Conservation (phyloP, 306 rosid species). For the Rosa persica region DNA sequence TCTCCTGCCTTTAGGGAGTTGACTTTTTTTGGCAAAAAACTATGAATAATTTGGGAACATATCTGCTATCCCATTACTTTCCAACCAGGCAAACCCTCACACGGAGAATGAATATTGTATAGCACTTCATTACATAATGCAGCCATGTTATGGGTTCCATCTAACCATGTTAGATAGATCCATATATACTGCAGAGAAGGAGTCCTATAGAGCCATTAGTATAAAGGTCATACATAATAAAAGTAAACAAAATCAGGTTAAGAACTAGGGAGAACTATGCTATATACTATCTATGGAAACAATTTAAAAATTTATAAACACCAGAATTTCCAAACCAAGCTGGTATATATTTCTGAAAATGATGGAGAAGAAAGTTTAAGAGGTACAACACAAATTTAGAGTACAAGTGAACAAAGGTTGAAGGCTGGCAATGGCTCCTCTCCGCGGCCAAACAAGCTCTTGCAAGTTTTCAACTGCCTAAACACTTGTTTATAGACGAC, state of each 20-base stretch:
- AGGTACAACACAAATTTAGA: neutral
- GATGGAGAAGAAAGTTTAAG: neutral
- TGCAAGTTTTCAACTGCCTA: constrained; percentile 52
- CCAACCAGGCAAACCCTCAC: constrained; percentile 1
- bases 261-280: neutral
- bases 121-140: neutral
- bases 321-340: neutral
- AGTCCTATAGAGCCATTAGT: neutral
- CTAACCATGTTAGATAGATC: neutral
- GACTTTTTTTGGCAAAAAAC: neutral
- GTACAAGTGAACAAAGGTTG: constrained; percentile 46
- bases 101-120: neutral
- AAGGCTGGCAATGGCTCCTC: constrained; percentile 31
- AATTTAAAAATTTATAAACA: neutral
- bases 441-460: constrained; percentile 44
- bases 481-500: constrained; percentile 48
- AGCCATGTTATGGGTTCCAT: neutral
- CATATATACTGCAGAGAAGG: neutral
- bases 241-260: neutral
- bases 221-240: neutral
- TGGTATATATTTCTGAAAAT: neutral
- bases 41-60: neutral
- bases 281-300: neutral
- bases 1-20: neutral
- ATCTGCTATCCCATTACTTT: constrained; percentile 3